Evolutionary conservation across 164 flowering plant genomes (phyloP), one percentile per base, ranked within the genome.

Genomic region (Chloranthus sessilifolius): DNA sequence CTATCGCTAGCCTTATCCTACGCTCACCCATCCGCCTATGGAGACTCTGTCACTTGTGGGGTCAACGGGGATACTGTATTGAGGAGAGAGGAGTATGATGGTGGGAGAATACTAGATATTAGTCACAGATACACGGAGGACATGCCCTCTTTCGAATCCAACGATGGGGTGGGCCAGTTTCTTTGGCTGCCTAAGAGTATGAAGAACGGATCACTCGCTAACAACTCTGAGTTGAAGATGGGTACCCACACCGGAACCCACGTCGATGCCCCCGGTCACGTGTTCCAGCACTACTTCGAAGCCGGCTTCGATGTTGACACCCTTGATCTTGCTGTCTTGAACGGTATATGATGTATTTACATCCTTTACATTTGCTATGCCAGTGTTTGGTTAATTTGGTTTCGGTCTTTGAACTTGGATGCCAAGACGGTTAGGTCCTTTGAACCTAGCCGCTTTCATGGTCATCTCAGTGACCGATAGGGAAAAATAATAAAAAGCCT

Each of bases 261-360:
- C 48, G 86, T 85, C 20, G 95, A 91, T 48, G 80, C 96, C 9
- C 96, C 98, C 8, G 92, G 95, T 0, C 98, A 91, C 40, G 70
- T 85, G 29, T 75, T 40, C 50, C 82, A 88, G 50, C 74, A 82
- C 26, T 91, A 91, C 56, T 85, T 74, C 20, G 92, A 91, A 31
- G 88, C 83, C 8, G 95, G 98, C 12, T 85, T 83, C 41, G 98
- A 92, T 59, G 87, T 88, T 16, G 94, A 86, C 35, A 77, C 94
- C 5, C 95, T 92, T 22, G 87, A 85, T 59, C 78, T 92, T 15
- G 75, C 67, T 12, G 82, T 82, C 5, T 87, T 88, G 12, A 91
- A 91, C 46, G 96, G 96, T 83, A 67, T 1, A 55, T 55, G 11
- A 31, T 4, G 3, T 21, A 28, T 21, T n/a, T 15, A 14, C 10